A percentile compares a stretch with the other conserved stretches of the same genome.
Evolutionary conservation across 73 alveolate genomes (phyloP).

Genomic region (Paraurostyla sp.): DNA sequence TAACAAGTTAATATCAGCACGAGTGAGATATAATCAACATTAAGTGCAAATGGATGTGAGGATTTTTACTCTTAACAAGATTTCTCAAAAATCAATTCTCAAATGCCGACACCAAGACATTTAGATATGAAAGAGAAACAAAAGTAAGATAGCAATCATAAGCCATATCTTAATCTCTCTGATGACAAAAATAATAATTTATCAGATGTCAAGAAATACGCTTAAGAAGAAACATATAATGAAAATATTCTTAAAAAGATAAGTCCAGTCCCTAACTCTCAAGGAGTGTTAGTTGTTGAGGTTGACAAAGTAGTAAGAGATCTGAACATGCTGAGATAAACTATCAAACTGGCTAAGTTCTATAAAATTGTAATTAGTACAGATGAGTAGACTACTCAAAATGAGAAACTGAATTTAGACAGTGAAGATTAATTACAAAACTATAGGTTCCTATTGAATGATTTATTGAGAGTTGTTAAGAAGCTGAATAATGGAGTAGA

Average conservation of each 20-base stretch:
- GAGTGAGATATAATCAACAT: constrained; percentile 16
- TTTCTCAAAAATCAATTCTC: neutral
- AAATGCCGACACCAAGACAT: constrained; percentile 19
- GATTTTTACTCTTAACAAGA: constrained; percentile 1
- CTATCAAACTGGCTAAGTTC: constrained; percentile 47
- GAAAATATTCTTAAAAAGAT: constrained; percentile 20
- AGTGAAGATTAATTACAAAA: neutral
- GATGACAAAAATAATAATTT: neutral
- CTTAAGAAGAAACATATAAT: neutral
- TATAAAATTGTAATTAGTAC: neutral
- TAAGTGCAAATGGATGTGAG: neutral
- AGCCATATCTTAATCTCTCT: neutral
- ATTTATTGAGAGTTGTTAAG: constrained; percentile 16
- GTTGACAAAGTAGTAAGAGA: constrained; percentile 57
- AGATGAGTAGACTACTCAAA: neutral
- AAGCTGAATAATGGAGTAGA: constrained; percentile 51
- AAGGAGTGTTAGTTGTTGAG: constrained; percentile 48
- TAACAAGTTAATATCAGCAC: neutral
- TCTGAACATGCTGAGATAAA: constrained; percentile 14
- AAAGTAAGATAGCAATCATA: neutral
- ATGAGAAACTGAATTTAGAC: neutral
- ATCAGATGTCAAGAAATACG: constrained; percentile 49
- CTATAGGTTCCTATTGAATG: constrained; percentile 16
- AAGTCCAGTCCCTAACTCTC: neutral
- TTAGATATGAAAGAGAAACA: no score